Evolutionary conservation across 345 rosid species (phyloP), one percentile per base, ranked within the genome.

Genomic region (Citrus unshiu): DNA sequence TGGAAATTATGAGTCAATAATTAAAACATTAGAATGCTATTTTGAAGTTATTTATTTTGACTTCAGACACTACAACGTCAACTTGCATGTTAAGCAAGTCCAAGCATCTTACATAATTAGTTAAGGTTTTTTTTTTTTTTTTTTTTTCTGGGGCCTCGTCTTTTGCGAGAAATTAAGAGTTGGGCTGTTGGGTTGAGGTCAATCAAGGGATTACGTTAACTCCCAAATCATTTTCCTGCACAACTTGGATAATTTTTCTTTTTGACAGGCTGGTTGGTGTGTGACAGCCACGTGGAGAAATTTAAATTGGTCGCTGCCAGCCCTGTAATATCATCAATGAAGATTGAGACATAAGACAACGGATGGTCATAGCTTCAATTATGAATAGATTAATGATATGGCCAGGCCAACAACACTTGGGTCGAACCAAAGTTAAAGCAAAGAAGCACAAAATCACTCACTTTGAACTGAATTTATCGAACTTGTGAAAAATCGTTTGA

Each of bases 11-110:
- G 34, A 59, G 18, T 58, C 51, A 57, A 61, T 73, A 29, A 65
- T 65, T n/a, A 34, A 34, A 59, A 64, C 19, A 57, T 37, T 14
- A 37, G 30, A 22, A 10, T 0, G 59, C 37, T 46, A 35, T 16
- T 16, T 49, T 43, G 27, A 70, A 27, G 35, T 70, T 29, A 22
- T 32, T 54, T 32, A 9, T 32, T 59, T 66, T 32, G 25, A 76
- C 29, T 60, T 3, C 0, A 13, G 21, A 76, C 43, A 19, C 19
- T 64, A 5, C 18, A 40, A 39, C 37, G 58, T 43, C 73, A 70
- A 56, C 73, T 70, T 70, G 56, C 73, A 62, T 40, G 73, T 71
- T 57, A 64, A 75, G 34, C 62, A 30, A 43, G 70, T 46, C 60
- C 40, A 37, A 73, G 43, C 29, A 27, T 21, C 43, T 65, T 10